Conservation (phyloP, 352 stramenopile genomes). For the Phytophthora ramorum region DNA sequence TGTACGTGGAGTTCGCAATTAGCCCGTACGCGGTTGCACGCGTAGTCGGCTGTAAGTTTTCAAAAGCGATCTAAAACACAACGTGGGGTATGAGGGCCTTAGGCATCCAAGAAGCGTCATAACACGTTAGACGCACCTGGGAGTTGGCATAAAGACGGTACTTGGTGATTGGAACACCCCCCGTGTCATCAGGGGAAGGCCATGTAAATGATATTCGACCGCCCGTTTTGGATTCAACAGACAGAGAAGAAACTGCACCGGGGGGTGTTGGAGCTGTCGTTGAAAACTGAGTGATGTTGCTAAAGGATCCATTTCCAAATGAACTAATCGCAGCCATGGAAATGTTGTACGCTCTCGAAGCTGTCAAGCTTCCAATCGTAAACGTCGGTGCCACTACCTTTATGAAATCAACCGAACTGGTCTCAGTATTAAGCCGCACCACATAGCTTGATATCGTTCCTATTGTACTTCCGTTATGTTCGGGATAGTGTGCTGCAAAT, state of each 20-base stretch:
- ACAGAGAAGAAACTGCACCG: slow-evolving; percentile 27
- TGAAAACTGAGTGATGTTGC: slow-evolving; percentile 39
- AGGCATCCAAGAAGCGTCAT: background rate
- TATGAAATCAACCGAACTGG: slow-evolving; percentile 14
- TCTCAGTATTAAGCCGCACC: slow-evolving; percentile 36
- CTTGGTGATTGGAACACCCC: slow-evolving; percentile 61
- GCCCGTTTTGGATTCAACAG: slow-evolving; percentile 34
- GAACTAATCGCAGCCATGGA: slow-evolving; percentile 47
- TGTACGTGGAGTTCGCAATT: slow-evolving; percentile 43
- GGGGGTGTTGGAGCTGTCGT: slow-evolving; percentile 51
- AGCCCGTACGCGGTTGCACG: slow-evolving; percentile 35
- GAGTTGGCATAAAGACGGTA: slow-evolving; percentile 55
- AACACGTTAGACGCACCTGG: slow-evolving; percentile 22
- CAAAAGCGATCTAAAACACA: slow-evolving; percentile 19
- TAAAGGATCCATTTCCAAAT: slow-evolving; percentile 44
- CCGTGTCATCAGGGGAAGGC: slow-evolving; percentile 52
- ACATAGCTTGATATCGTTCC: slow-evolving; percentile 44
- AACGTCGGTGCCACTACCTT: slow-evolving; percentile 11
- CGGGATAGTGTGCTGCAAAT: slow-evolving; percentile 38
- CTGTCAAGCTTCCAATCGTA: slow-evolving; percentile 41
- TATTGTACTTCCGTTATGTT: slow-evolving; percentile 59
- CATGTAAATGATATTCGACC: slow-evolving; percentile 53
- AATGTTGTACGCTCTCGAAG: slow-evolving; percentile 45
- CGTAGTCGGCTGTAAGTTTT: slow-evolving; percentile 20
- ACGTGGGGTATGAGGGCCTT: background rate